A percentile compares a stretch with the other conserved stretches of the same genome.
phyloP scores from a whole-genome alignment of 768 basidiomycete genomes.

The Lactifluus subvellereus region DNA sequence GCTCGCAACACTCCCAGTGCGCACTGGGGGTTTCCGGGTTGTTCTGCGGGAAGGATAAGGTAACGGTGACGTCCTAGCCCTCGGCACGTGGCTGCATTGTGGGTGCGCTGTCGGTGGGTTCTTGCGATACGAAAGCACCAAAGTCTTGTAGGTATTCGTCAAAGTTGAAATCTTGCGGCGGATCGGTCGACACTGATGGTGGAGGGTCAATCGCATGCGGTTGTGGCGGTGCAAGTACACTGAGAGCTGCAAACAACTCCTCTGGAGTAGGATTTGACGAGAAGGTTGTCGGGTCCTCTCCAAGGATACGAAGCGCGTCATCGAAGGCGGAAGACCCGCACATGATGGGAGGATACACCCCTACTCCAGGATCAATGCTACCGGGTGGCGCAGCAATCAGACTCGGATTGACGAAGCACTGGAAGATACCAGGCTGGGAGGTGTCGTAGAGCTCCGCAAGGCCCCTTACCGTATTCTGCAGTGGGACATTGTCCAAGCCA shows the following conservation, averaged over 20 bases:
- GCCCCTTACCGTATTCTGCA: not conserved
- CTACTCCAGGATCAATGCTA: conserved; percentile 9
- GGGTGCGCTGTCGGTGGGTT: not conserved
- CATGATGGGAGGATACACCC: not conserved
- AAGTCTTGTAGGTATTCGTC: conserved; percentile 15
- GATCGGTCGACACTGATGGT: not conserved
- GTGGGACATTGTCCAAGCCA: not conserved
- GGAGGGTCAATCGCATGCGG: not conserved
- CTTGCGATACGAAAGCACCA: not conserved
- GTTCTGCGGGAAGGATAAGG: not conserved
- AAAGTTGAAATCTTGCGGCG: conserved; percentile 4
- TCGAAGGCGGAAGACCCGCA: not conserved
- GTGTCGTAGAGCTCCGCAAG: not conserved
- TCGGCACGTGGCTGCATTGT: not conserved
- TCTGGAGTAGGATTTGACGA: conserved; percentile 5
- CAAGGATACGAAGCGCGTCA: not conserved
- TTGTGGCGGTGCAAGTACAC: not conserved
- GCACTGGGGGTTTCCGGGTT: not conserved
- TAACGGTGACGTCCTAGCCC: not conserved
- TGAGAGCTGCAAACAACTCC: conserved; percentile 1
- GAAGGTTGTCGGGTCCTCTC: conserved; percentile 4
- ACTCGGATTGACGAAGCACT: not conserved
- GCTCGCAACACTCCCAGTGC: not conserved
- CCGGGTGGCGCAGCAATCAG: conserved; percentile 7
- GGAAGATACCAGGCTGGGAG: not conserved